A percentile compares a stretch with the other conserved stretches of the same genome.
phyloP scores from a whole-genome alignment of 148 eudicot species.

The Gaultheria prostrata region DNA sequence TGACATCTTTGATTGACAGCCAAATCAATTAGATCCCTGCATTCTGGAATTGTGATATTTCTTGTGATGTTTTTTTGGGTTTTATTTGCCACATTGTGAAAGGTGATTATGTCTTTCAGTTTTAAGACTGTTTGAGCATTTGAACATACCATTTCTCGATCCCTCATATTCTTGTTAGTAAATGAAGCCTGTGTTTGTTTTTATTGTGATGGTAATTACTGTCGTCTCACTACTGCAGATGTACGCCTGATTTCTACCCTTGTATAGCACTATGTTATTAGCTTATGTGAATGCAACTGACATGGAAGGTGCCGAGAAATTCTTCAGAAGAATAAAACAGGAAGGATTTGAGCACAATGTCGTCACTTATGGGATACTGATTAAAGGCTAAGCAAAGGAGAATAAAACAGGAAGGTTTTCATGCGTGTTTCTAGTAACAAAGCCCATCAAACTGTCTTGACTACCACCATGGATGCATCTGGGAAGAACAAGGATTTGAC shows the following conservation, averaged over 20 bases:
- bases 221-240: conserved; percentile 40
- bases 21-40: neutral
- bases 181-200: neutral
- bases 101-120: neutral
- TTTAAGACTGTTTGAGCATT: neutral
- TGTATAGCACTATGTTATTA: conserved; percentile 82
- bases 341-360: conserved; percentile 69
- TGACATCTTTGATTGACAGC: neutral
- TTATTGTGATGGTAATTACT: neutral
- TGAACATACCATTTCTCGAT: neutral
- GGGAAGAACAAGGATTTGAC: conserved; percentile 74
- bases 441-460: conserved; percentile 70
- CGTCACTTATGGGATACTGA: too few species aligned
- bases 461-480: conserved; percentile 90
- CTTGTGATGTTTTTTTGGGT: neutral
- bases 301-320: conserved; percentile 96
- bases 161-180: neutral
- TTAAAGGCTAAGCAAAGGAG: too few species aligned
- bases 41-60: neutral
- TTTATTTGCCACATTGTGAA: neutral
- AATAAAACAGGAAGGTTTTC: too few species aligned
- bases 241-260: conserved; percentile 85
- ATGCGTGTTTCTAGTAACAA: conserved; percentile 47
- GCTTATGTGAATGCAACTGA: conserved; percentile 86
- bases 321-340: conserved; percentile 64